Evolutionary conservation across 441 rosid species (phyloP), one percentile per base, ranked within the genome.

Genomic region (Gossypium trilobum): DNA sequence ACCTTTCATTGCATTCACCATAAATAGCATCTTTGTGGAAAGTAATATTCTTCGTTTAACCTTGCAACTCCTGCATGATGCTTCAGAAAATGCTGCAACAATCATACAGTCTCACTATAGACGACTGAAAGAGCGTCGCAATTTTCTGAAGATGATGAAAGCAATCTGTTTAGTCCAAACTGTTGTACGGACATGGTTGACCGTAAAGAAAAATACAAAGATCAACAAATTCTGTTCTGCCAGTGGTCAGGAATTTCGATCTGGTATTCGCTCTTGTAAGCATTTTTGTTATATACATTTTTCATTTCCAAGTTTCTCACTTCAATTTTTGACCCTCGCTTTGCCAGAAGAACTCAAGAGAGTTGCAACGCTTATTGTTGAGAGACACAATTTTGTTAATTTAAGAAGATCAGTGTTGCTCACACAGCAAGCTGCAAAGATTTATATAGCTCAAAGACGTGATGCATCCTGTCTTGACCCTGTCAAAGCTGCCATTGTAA

Each of bases 341-440:
- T 71, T 71, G 31, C 14, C 70, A 17, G 82, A 82, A 73, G 69
- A 78, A 16, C 71, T 78, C 23, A 54, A 58, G 62, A 82, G 88
- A 73, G 78, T 82, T 74, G 70, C 73, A 48, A 70, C 79, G 72
- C 80, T 81, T 74, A 70, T 87, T 74, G 78, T 78, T 76, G 88
- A 86, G 62, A 86, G 93, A 67, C 86, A 84, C 71, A 74, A 72
- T 60, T 88, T 87, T 76, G 63, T 88, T 68, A 86, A 78, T 69
- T 57, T 83, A 71, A 82, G 75, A 81, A 80, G 74, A 61, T 84
- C 88, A 14, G 83, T 72, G 57, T 55, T 82, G 76, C 73, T 81
- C 78, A 88, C 88, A 75, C 97, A 91, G 82, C 66, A 63, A 75
- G 91, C 90, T 36, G 70, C 86, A 78, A 88, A 87, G 86, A 78